Conservation (phyloP, 305 asterid species). For the Solanum hybrid region DNA sequence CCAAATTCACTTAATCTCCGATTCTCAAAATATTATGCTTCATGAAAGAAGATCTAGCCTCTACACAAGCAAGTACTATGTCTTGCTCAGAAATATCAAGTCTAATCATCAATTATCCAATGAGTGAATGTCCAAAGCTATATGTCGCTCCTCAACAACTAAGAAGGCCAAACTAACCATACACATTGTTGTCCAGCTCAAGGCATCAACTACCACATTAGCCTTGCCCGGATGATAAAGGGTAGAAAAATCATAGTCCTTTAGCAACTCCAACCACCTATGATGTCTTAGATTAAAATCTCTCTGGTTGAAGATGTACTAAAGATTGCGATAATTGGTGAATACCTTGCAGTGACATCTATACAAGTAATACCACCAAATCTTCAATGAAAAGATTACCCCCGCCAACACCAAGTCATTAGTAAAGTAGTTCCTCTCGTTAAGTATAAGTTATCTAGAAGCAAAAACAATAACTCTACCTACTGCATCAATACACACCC, state of each 20-base stretch:
- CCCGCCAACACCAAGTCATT: background rate
- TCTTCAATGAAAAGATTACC: background rate
- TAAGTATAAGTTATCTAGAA: background rate
- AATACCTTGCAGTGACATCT: too few species aligned
- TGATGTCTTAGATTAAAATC: background rate
- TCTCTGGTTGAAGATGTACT: background rate
- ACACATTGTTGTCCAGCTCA: background rate
- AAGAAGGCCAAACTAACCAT: background rate
- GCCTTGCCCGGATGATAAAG: background rate
- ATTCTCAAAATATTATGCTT: background rate
- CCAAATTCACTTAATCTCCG: background rate
- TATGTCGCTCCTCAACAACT: background rate
- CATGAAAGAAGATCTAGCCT: background rate
- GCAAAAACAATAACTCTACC: background rate
- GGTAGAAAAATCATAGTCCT: background rate
- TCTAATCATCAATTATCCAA: background rate
- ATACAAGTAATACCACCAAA: background rate
- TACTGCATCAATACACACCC: background rate
- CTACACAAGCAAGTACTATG: background rate
- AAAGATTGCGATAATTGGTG: background rate
- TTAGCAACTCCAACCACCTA: background rate
- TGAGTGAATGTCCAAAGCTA: background rate
- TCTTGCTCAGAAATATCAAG: background rate
- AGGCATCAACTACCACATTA: background rate
- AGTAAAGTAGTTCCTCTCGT: background rate